phyloP scores from a whole-genome alignment of 192 early-diverging fungal genomes.

The Coemansia sp. region DNA sequence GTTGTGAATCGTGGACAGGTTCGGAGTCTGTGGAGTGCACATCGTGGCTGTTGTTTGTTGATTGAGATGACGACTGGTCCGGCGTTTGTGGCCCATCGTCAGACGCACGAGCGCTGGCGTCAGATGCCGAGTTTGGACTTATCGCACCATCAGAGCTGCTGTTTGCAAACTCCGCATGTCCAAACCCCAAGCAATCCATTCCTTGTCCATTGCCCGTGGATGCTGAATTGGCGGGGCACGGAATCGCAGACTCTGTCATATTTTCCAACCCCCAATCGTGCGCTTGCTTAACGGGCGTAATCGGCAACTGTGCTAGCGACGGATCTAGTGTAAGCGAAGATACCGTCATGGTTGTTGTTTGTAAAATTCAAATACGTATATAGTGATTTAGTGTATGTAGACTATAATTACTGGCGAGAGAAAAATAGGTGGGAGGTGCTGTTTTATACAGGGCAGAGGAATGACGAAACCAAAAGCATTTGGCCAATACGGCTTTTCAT shows the following conservation, averaged over 20 bases:
- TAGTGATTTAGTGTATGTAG: background rate
- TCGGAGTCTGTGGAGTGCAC: background rate
- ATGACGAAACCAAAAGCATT: too few relatives aligned
- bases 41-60: too few relatives aligned
- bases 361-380: background rate
- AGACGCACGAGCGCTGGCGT: background rate
- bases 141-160: background rate
- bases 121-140: background rate
- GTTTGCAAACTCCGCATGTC: background rate
- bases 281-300: background rate
- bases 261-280: background rate
- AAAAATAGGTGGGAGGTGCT: background rate
- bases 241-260: constrained; percentile 7
- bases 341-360: background rate
- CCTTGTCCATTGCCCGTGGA: background rate
- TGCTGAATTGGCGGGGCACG: background rate
- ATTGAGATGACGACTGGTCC: background rate
- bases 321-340: background rate
- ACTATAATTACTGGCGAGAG: background rate
- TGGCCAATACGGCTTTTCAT: too few relatives aligned
- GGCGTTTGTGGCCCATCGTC: background rate
- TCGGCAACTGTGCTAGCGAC: background rate
- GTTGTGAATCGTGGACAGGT: background rate
- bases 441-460: too few relatives aligned
- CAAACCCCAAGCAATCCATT: background rate